Evolutionary conservation across 139 green algal species (phyloP).

Genomic region (Bryopsis sp.): DNA sequence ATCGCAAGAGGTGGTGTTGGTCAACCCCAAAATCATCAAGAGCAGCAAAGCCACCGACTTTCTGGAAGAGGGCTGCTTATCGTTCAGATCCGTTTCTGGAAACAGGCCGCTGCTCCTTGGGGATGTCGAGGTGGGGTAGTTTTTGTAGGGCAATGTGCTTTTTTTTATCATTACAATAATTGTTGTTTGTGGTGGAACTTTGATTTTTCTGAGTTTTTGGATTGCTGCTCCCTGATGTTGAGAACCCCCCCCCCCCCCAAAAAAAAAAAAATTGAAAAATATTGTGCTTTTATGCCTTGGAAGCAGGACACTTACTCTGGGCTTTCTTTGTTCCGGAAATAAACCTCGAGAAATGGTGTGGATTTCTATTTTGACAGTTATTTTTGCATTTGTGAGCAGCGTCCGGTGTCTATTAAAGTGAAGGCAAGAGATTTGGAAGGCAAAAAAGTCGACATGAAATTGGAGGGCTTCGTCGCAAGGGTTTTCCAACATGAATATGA

Average conservation of each 20-base stretch:
- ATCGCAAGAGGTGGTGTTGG: conserved; percentile 73
- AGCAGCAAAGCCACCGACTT: conserved; percentile 38
- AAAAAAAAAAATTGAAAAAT: too few relatives aligned
- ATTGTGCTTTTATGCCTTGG: too few relatives aligned
- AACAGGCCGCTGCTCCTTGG: conserved; percentile 55
- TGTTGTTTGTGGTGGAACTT: too few relatives aligned
- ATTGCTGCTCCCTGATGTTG: too few relatives aligned
- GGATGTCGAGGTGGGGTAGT: conserved; percentile 55
- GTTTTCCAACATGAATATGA: conserved; percentile 99
- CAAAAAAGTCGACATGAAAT: conserved; percentile 49
- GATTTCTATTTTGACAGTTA: conserved; percentile 14
- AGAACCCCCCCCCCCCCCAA: too few relatives aligned
- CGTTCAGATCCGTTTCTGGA: conserved; percentile 41
- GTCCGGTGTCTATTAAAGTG: conserved; percentile 61
- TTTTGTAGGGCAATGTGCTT: neutral
- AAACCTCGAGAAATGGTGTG: too few relatives aligned
- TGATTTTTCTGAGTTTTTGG: too few relatives aligned
- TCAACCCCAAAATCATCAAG: conserved; percentile 87
- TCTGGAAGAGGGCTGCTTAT: conserved; percentile 79
- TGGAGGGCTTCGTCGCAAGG: conserved; percentile 68
- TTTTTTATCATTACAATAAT: too few relatives aligned
- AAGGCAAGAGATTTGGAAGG: conserved; percentile 77
- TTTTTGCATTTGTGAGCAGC: conserved; percentile 31
- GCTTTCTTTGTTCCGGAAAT: neutral
- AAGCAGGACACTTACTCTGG: too few relatives aligned